These are phyloP conservation scores for Boletus rubroflammeus DNA, from an alignment of 768 basidiomycete species.

Conservation along the genomic window DNA sequence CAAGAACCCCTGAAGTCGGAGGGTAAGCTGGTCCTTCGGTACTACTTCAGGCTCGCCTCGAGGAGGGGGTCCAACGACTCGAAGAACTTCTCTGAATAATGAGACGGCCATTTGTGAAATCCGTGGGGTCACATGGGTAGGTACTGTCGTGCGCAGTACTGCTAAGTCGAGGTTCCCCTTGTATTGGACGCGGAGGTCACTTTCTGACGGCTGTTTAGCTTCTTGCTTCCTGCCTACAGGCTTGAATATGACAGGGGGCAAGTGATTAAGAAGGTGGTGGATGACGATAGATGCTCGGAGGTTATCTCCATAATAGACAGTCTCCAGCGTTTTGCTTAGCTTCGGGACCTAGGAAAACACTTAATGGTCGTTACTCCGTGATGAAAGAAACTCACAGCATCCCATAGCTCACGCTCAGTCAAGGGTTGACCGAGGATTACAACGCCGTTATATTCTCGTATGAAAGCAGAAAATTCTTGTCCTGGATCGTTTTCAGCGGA, in stretches of 20 bases:
- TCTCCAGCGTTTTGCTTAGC: slow-evolving; percentile 22
- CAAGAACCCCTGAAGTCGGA: slow-evolving; percentile 23
- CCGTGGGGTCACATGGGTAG: slow-evolving; percentile 61
- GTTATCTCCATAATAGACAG: slow-evolving; percentile 15
- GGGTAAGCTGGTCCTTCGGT: slow-evolving; percentile 9
- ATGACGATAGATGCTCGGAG: slow-evolving; percentile 22
- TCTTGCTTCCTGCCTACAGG: neutral
- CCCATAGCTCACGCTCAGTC: slow-evolving; percentile 28
- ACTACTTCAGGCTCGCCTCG: slow-evolving; percentile 9
- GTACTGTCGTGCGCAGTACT: slow-evolving; percentile 53
- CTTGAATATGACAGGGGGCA: slow-evolving; percentile 14
- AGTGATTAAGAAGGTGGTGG: slow-evolving; percentile 12
- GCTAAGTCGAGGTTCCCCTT: slow-evolving; percentile 50
- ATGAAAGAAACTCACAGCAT: slow-evolving; percentile 15
- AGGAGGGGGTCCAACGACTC: slow-evolving; percentile 48
- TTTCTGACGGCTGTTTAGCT: neutral
- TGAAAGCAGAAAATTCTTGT: slow-evolving; percentile 35
- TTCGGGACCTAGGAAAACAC: slow-evolving; percentile 16
- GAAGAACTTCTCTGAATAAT: slow-evolving; percentile 51
- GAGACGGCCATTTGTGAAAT: slow-evolving; percentile 50
- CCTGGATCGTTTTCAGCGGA: slow-evolving; percentile 23
- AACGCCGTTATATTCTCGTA: slow-evolving; percentile 25
- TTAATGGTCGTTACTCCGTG: neutral
- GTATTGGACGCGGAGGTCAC: slow-evolving; percentile 4
- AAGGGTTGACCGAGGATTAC: slow-evolving; percentile 18